A percentile compares a stretch with the other conserved stretches of the same genome.
Conservation (phyloP, 1,284 basidiomycete genomes). For the Anthracocystis walkeri region DNA sequence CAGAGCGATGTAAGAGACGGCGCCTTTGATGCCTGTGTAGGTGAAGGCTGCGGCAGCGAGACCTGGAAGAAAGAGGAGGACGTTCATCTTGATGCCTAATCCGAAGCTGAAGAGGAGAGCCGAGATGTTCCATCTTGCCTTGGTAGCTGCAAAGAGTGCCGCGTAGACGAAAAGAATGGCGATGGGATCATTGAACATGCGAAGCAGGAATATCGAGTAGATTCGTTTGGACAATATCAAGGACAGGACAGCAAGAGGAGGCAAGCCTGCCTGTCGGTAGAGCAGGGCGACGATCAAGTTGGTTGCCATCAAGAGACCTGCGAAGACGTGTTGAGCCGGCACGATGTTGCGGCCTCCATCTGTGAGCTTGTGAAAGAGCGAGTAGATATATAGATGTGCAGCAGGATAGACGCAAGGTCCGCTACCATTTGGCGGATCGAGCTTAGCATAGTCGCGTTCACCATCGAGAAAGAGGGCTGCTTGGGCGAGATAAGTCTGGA, state of each 20-base stretch:
- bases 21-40: conserved; percentile 73
- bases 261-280: conserved; percentile 54
- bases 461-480: conserved; percentile 82
- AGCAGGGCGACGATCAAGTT: conserved; percentile 50
- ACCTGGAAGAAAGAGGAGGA: conserved; percentile 87
- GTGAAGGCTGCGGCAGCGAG: conserved; percentile 77
- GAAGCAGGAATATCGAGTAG: conserved; percentile 90
- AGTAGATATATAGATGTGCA: conserved; percentile 87
- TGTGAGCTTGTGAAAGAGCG: conserved; percentile 78
- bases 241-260: conserved; percentile 74
- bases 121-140: conserved; percentile 76
- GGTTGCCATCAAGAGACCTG: conserved; percentile 48
- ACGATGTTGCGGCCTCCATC: conserved; percentile 75
- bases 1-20: conserved; percentile 16
- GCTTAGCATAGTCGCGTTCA: conserved; percentile 84
- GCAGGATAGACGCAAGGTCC: conserved; percentile 97
- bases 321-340: conserved; percentile 71
- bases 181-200: conserved; percentile 96
- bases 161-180: conserved; percentile 75
- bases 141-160: conserved; percentile 72
- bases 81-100: conserved; percentile 95
- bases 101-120: conserved; percentile 81
- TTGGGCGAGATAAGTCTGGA: conserved; percentile 91
- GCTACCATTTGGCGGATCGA: conserved; percentile 81
- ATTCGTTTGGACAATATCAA: conserved; percentile 89